These are phyloP conservation scores for Xenoacremonium recifei DNA, from an alignment of 2,329 filamentous ascomycete genomes.

Conservation along the genomic window DNA sequence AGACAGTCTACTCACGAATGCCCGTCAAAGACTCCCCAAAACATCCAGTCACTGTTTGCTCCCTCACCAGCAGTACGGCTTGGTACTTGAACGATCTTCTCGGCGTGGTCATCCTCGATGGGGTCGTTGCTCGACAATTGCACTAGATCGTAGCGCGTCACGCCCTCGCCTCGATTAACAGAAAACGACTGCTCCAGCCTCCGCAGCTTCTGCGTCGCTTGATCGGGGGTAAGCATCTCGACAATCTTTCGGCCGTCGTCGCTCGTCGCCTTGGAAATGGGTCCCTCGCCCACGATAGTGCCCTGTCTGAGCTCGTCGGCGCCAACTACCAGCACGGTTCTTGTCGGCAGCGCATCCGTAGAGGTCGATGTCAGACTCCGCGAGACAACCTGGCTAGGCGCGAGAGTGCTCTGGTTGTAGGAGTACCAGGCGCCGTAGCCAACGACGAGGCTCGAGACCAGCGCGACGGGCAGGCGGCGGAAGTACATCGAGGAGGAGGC, in stretches of 20 bases:
- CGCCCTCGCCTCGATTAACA: slow-evolving; percentile 84
- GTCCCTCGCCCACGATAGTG: slow-evolving; percentile 79
- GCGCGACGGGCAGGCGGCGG: slow-evolving; percentile 63
- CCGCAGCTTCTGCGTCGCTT: slow-evolving; percentile 85
- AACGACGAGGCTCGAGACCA: slow-evolving; percentile 66
- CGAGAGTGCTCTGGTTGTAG: slow-evolving; percentile 49
- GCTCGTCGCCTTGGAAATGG: slow-evolving; percentile 84
- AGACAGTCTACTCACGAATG: slow-evolving; percentile 69
- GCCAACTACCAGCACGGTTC: slow-evolving; percentile 80
- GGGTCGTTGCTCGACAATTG: slow-evolving; percentile 96
- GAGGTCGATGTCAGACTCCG: slow-evolving; percentile 43
- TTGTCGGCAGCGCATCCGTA: slow-evolving; percentile 46
- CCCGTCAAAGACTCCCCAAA: slow-evolving; percentile 98
- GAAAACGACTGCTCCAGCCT: slow-evolving; percentile 89
- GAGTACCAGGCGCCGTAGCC: slow-evolving; percentile 77
- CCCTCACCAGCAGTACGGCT: slow-evolving; percentile 44
- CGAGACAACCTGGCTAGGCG: slow-evolving; percentile 31
- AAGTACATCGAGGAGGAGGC: slow-evolving; percentile 80
- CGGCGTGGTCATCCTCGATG: slow-evolving; percentile 96
- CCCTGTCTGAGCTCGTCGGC: slow-evolving; percentile 88
- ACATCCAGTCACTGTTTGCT: slow-evolving; percentile 90
- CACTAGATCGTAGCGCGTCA: slow-evolving; percentile 90
- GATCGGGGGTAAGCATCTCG: slow-evolving; percentile 94
- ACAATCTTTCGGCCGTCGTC: slow-evolving; percentile 82
- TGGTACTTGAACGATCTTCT: slow-evolving; percentile 94